Conservation (phyloP, 192 early-diverging fungal genomes). For the Backusella tuberculispora region DNA sequence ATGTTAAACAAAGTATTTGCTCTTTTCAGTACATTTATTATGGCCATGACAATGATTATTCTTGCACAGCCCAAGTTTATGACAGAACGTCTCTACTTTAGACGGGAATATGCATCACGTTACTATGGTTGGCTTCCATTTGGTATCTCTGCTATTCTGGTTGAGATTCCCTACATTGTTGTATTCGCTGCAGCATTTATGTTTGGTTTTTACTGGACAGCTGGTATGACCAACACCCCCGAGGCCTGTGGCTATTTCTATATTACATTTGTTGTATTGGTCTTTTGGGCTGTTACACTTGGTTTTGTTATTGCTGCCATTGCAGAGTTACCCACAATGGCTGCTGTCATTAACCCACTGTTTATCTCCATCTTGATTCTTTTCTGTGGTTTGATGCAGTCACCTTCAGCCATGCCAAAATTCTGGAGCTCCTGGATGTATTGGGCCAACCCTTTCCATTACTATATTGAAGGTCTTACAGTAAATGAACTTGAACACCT, state of each 20-base stretch:
- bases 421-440: conserved; percentile 75
- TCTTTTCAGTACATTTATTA: conserved; percentile 69
- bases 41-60: conserved; percentile 71
- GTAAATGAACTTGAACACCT: conserved; percentile 62
- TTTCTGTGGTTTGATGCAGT: conserved; percentile 74
- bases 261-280: conserved; percentile 57
- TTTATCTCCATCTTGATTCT: conserved; percentile 67
- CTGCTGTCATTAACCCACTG: conserved; percentile 69
- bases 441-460: conserved; percentile 68
- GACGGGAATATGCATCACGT: conserved; percentile 65
- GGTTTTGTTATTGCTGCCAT: conserved; percentile 75
- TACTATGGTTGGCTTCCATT: conserved; percentile 75
- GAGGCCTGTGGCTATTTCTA: conserved; percentile 67
- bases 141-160: conserved; percentile 60
- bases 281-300: conserved; percentile 68
- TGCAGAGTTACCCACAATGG: conserved; percentile 59
- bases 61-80: conserved; percentile 72
- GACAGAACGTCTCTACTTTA: conserved; percentile 68
- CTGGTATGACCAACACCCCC: conserved; percentile 56
- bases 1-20: conserved; percentile 71
- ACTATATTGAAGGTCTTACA: conserved; percentile 67
- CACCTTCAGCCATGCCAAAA: conserved; percentile 58
- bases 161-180: conserved; percentile 73
- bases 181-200: conserved; percentile 68
- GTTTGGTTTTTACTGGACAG: conserved; percentile 76